These are phyloP conservation scores for Psilocybe subaeruginosa DNA, from an alignment of 768 basidiomycete species.

Conservation along the genomic window DNA sequence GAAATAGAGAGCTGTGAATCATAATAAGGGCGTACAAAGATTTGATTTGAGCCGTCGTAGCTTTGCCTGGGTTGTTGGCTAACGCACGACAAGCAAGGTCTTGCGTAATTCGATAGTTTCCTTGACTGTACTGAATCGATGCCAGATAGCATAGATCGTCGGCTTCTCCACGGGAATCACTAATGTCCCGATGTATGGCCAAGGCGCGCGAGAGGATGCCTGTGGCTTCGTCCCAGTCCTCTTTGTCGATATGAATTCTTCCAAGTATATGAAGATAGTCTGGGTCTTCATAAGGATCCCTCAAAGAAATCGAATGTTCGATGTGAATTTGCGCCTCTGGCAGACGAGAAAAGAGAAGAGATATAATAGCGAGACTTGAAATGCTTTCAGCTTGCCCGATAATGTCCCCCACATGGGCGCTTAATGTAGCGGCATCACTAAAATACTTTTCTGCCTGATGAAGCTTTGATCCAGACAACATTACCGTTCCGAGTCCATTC, in stretches of 20 bases:
- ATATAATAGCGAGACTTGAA: conserved; percentile 23
- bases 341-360: conserved; percentile 28
- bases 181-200: conserved; percentile 17
- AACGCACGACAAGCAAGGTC: too few species aligned
- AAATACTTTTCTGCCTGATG: conserved; percentile 25
- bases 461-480: conserved; percentile 20
- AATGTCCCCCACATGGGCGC: conserved; percentile 18
- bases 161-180: conserved; percentile 9
- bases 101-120: too few species aligned
- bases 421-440: conserved; percentile 17
- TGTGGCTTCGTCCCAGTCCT: conserved; percentile 20
- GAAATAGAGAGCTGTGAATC: too few species aligned
- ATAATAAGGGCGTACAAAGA: too few species aligned
- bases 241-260: conserved; percentile 23
- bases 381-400: conserved; percentile 26
- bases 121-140: not conserved
- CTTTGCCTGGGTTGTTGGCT: too few species aligned
- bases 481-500: conserved; percentile 26
- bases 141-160: too few species aligned
- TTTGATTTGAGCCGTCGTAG: too few species aligned
- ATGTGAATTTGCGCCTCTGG: conserved; percentile 22
- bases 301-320: conserved; percentile 24
- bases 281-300: conserved; percentile 23
- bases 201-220: conserved; percentile 13
- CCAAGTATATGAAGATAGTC: conserved; percentile 29